phyloP scores from a whole-genome alignment of 441 rosid species.

The Syzygium syzygioides region DNA sequence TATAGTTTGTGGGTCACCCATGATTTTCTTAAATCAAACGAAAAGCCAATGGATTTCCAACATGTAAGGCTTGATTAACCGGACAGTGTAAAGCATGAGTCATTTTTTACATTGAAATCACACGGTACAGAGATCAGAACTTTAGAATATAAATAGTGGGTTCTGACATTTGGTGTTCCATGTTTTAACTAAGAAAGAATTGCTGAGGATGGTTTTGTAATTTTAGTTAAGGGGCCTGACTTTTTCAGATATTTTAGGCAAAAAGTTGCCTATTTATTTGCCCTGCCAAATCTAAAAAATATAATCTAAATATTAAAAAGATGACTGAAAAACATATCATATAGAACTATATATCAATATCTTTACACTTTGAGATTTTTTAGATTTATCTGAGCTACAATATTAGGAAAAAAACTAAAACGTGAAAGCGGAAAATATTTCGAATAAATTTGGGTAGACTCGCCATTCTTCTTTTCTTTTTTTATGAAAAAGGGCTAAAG shows the following conservation, averaged over 20 bases:
- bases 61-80: background rate
- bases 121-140: background rate
- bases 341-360: background rate
- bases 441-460: background rate
- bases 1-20: background rate
- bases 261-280: background rate
- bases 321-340: background rate
- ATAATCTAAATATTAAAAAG: background rate
- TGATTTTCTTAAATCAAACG: background rate
- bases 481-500: background rate
- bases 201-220: background rate
- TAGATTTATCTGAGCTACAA: background rate
- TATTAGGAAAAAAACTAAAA: background rate
- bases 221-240: background rate
- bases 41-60: background rate
- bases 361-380: accelerated
- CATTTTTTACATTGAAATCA: background rate
- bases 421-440: background rate
- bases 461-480: background rate
- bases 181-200: background rate
- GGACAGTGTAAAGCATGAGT: background rate
- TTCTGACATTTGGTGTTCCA: background rate
- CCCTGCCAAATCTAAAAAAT: background rate
- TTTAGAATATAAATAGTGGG: background rate
- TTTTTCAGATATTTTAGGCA: background rate